These are phyloP conservation scores for Aspergillus taichungensis DNA, from an alignment of 495 filamentous ascomycete genomes.

Conservation along the genomic window DNA sequence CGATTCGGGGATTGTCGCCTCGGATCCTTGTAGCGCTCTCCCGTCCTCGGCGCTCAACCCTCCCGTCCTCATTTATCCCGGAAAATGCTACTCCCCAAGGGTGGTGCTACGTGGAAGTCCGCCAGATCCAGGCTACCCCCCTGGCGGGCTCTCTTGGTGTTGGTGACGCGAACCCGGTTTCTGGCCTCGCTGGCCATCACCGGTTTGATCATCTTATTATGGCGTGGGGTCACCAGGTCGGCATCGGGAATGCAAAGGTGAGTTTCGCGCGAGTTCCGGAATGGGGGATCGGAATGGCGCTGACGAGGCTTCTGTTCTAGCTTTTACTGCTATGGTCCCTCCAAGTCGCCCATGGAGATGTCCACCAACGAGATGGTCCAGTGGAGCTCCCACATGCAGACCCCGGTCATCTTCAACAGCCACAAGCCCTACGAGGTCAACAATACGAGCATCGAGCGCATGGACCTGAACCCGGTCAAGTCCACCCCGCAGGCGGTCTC, in stretches of 20 bases:
- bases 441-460: conserved; percentile 60
- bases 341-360: conserved; percentile 92
- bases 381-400: conserved; percentile 82
- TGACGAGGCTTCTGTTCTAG: conserved; percentile 33
- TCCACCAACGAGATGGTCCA: conserved; percentile 76
- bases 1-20: no score
- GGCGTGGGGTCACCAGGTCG: conserved; percentile 74
- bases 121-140: conserved; percentile 74
- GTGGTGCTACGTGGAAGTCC: conserved; percentile 88
- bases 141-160: conserved; percentile 65
- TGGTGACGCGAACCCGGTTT: conserved; percentile 71
- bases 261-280: not conserved
- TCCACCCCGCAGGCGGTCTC: conserved; percentile 67
- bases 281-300: not conserved
- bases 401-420: conserved; percentile 92
- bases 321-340: conserved; percentile 94
- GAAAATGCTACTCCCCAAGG: conserved; percentile 72
- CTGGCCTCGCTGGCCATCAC: conserved; percentile 64
- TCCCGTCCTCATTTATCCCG: conserved; percentile 1
- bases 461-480: conserved; percentile 79
- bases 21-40: no score
- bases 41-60: not conserved
- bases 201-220: conserved; percentile 74
- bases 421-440: conserved; percentile 82
- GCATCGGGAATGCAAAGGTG: conserved; percentile 91